Evolutionary conservation across 768 basidiomycete species (phyloP).

Genomic region (Rhizopogon sp.): DNA sequence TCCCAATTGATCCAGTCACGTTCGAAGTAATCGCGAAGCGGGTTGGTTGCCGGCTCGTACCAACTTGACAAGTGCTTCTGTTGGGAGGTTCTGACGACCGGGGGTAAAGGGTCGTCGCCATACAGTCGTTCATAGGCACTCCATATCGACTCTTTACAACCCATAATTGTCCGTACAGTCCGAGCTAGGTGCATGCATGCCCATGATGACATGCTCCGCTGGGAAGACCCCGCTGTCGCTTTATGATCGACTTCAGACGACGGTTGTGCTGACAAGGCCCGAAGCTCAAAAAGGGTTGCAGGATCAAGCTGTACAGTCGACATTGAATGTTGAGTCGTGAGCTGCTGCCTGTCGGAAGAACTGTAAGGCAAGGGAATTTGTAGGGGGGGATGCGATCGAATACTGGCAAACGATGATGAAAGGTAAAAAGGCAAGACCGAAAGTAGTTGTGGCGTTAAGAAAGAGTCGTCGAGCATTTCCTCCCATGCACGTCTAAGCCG

Average conservation of each 20-base stretch:
- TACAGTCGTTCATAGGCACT: constrained; percentile 50
- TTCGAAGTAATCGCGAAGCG: constrained; percentile 58
- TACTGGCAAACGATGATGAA: constrained; percentile 48
- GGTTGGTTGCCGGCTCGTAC: constrained; percentile 20
- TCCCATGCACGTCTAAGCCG: constrained; percentile 62
- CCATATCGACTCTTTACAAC: constrained; percentile 71
- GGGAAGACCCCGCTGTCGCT: constrained; percentile 12
- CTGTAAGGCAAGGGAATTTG: constrained; percentile 54
- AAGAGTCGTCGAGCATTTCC: constrained; percentile 55
- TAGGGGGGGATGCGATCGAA: constrained; percentile 43
- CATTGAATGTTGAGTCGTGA: not conserved
- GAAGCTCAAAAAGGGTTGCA: constrained; percentile 27
- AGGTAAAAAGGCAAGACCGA: constrained; percentile 67
- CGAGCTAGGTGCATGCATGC: constrained; percentile 64
- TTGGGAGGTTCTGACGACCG: constrained; percentile 32
- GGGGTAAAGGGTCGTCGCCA: constrained; percentile 33
- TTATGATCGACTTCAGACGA: constrained; percentile 19
- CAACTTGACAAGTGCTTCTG: constrained; percentile 20
- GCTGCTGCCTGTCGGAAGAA: constrained; percentile 25
- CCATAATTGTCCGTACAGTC: constrained; percentile 48
- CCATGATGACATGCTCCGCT: constrained; percentile 36
- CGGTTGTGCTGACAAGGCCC: constrained; percentile 15
- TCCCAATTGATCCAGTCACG: constrained; percentile 66
- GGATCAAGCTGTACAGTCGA: constrained; percentile 20
- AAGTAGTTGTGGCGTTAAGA: constrained; percentile 48